Evolutionary conservation across 768 basidiomycete species (phyloP), one percentile per base, ranked within the genome.

Genomic region (Boletus rubroflammeus): DNA sequence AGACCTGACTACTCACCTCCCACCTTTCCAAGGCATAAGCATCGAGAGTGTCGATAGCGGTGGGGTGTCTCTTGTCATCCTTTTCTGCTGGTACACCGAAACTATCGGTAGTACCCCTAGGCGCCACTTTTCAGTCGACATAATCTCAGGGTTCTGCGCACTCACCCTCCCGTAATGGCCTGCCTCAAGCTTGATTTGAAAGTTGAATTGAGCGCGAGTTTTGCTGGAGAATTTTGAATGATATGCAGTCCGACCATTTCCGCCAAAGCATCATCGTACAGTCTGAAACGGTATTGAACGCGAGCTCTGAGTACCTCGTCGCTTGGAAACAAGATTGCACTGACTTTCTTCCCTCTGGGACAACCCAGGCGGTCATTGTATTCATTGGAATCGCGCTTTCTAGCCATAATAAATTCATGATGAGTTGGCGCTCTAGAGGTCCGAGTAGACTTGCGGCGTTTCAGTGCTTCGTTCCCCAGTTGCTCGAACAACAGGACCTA

Each of bases 371-470:
- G 6, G 78, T 72, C 83, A 93, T 85, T 0, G 84, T 87, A 15
- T 78, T 75, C n/a, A 75, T 70, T 1, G 81, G 75, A 47, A 93
- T 83, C 5, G 85, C 73, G 23, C 82, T 80, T 64, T 96, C 94
- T 28, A 94, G 77, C 93, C 94, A 97, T 8, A 96, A 75, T 50
- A 93, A 67, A 66, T 86, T 91, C 85, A 95, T 88, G 31, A 93
- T 81, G 26, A 95, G 75, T 66, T 96, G 93, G 51, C 91, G 78
- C 64, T 93, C 88, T 21, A 94, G 66, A 19, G 90, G 82, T 2
- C 81, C 83, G 35, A 97, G 72, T 25, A 96, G 75, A 50, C 92
- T 93, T 53, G 54, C 2, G 17, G 40, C 9, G 15, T 17, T 48
- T 65, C 41, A 62, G 54, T 47, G 15, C 15, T 34, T 50, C 19